phyloP scores from a whole-genome alignment of 345 rosid species.

The Odontarrhena argentea region DNA sequence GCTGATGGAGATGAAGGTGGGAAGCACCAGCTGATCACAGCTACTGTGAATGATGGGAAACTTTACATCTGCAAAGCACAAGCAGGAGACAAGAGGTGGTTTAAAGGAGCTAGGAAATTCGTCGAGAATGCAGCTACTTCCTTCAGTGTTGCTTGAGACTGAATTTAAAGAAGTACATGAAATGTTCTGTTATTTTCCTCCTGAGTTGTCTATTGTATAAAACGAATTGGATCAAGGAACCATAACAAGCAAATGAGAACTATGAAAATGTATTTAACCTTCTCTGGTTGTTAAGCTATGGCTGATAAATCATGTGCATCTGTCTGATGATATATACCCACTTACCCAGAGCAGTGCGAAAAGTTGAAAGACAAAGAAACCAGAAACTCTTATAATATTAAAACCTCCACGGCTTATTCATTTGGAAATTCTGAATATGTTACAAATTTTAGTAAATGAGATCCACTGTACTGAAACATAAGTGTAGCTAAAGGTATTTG shows the following conservation, averaged over 20 bases:
- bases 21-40: slow-evolving; percentile 79
- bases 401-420: slow-evolving; percentile 17
- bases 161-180: neutral
- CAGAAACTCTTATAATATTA: neutral
- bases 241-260: slow-evolving; percentile 10
- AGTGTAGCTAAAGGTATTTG: slow-evolving; percentile 13
- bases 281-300: slow-evolving; percentile 7
- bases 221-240: slow-evolving; percentile 13
- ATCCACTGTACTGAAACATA: slow-evolving; percentile 17
- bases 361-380: slow-evolving; percentile 5
- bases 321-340: neutral
- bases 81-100: slow-evolving; percentile 99
- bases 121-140: slow-evolving; percentile 70
- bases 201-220: slow-evolving; percentile 8
- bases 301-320: neutral
- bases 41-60: slow-evolving; percentile 73
- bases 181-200: slow-evolving; percentile 16
- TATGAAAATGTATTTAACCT: neutral
- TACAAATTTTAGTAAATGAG: neutral
- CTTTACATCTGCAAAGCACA: slow-evolving; percentile 92
- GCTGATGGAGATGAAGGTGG: slow-evolving; percentile 99
- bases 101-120: slow-evolving; percentile 81
- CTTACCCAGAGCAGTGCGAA: neutral
- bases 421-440: neutral
- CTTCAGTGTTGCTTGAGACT: slow-evolving; percentile 72